Evolutionary conservation across 345 rosid genomes (phyloP).

Genomic region (Xanthoceras sorbifolium): DNA sequence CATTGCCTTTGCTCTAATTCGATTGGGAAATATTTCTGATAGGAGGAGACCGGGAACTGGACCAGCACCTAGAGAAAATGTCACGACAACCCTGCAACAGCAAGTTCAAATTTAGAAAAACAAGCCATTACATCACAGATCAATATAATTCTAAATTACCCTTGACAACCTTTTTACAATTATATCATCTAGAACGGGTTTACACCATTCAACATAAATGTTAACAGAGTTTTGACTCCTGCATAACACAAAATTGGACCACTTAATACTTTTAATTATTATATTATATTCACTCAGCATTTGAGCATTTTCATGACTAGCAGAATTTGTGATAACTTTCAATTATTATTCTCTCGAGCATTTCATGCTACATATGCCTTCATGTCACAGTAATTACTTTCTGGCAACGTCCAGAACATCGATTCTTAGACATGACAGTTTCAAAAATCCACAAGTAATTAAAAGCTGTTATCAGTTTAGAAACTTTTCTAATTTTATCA

Average conservation of each 20-base stretch:
- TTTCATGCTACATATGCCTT: constrained; percentile 3
- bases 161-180: neutral
- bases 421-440: neutral
- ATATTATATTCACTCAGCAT: neutral
- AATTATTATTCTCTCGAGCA: neutral
- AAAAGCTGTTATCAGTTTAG: neutral
- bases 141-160: constrained; percentile 8
- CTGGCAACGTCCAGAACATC: neutral
- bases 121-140: neutral
- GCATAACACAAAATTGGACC: neutral
- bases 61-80: constrained; percentile 87
- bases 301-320: too few species aligned
- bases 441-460: neutral
- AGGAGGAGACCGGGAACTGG: constrained; percentile 89
- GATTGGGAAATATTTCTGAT: constrained; percentile 86
- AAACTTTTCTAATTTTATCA: neutral
- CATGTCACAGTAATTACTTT: neutral
- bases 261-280: neutral
- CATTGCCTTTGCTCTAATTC: constrained; percentile 88
- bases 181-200: neutral
- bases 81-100: constrained; percentile 73
- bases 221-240: neutral
- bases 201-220: neutral
- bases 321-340: neutral
- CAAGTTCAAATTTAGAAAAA: constrained; percentile 8